These are phyloP conservation scores for Trichosporon sp. DNA, from an alignment of 1,284 basidiomycete genomes.

Conservation along the genomic window DNA sequence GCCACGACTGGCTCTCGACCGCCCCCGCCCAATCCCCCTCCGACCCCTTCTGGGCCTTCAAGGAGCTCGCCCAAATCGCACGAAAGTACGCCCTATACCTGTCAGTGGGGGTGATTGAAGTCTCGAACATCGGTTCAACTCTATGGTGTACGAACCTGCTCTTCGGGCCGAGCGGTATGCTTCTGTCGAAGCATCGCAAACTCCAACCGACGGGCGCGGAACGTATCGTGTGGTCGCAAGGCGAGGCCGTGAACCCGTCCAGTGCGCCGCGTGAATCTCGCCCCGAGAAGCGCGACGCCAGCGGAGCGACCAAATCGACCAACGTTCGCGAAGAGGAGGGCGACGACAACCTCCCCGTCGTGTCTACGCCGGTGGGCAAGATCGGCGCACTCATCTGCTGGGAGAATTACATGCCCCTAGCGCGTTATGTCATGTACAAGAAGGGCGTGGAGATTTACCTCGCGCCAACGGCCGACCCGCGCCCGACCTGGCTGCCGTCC, in stretches of 20 bases:
- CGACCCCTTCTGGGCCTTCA: constrained; percentile 22
- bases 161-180: constrained; percentile 56
- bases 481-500: constrained; percentile 59
- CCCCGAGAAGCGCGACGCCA: constrained; percentile 32
- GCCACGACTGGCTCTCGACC: constrained; percentile 19
- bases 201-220: constrained; percentile 65
- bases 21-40: constrained; percentile 1
- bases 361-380: constrained; percentile 48
- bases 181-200: constrained; percentile 65
- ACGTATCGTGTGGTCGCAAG: constrained; percentile 63
- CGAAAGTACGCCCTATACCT: constrained; percentile 51
- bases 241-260: constrained; percentile 37
- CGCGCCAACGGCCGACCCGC: constrained; percentile 55
- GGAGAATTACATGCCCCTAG: constrained; percentile 72
- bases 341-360: constrained; percentile 41
- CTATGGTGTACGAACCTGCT: constrained; percentile 66
- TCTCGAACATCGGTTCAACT: constrained; percentile 56
- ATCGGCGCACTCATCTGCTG: constrained; percentile 64
- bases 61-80: constrained; percentile 21
- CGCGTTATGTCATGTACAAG: constrained; percentile 41
- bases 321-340: not conserved
- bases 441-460: constrained; percentile 47
- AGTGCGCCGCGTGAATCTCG: not conserved
- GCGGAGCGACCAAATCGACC: no score
- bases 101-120: constrained; percentile 64